A percentile compares a stretch with the other conserved stretches of the same genome.
These are phyloP conservation scores for Schizophyllum amplum DNA, from an alignment of 1,284 basidiomycete genomes.

Conservation along the genomic window DNA sequence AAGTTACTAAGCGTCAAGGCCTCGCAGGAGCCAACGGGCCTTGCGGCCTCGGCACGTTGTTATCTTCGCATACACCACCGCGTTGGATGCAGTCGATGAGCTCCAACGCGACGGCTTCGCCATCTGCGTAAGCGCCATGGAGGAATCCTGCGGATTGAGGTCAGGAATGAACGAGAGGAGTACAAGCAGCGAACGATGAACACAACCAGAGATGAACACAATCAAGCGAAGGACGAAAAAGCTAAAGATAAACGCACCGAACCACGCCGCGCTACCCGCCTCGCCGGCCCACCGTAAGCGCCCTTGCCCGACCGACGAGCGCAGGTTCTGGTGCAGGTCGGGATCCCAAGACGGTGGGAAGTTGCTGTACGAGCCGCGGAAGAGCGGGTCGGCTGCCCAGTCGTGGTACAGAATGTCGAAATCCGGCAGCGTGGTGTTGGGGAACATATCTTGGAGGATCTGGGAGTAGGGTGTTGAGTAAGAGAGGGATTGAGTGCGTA, in stretches of 20 bases:
- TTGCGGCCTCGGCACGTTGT: background rate
- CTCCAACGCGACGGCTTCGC: constrained; percentile 23
- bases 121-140: constrained; percentile 39
- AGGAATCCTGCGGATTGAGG: constrained; percentile 29
- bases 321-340: constrained; percentile 46
- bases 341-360: constrained; percentile 54
- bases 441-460: constrained; percentile 50
- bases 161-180: background rate
- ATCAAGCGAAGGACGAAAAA: background rate
- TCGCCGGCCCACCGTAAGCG: constrained; percentile 60
- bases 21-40: too few species aligned
- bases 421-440: constrained; percentile 43
- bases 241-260: constrained; percentile 33
- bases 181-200: constrained; percentile 10
- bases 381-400: constrained; percentile 51
- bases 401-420: constrained; percentile 49
- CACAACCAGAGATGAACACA: constrained; percentile 17
- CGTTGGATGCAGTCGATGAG: constrained; percentile 31
- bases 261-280: constrained; percentile 50
- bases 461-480: too few species aligned
- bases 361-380: constrained; percentile 60
- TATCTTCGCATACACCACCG: constrained; percentile 9
- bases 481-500: too few species aligned
- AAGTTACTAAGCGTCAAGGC: too few species aligned
- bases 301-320: constrained; percentile 39